phyloP scores from a whole-genome alignment of 352 stramenopile species.

The Pythium sp. region DNA sequence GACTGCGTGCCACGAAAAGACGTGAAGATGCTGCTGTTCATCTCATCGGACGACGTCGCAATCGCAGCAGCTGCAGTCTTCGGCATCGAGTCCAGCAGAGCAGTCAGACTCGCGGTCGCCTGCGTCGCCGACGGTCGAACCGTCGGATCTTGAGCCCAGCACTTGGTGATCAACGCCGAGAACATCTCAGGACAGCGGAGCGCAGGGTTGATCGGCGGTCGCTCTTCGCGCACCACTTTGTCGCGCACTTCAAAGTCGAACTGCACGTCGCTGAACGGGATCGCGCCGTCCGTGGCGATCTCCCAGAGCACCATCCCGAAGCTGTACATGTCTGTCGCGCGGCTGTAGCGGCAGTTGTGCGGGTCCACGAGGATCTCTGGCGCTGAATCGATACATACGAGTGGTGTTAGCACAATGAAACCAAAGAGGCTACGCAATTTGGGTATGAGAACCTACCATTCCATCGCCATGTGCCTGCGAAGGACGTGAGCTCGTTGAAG shows the following conservation, averaged over 20 bases:
- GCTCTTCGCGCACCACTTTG: conserved; percentile 54
- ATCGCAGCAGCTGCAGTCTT: conserved; percentile 30
- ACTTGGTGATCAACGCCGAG: conserved; percentile 54
- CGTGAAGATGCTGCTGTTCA: conserved; percentile 62
- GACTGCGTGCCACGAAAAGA: conserved; percentile 40
- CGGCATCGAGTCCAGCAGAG: conserved; percentile 51
- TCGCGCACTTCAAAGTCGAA: conserved; percentile 71
- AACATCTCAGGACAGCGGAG: conserved; percentile 49
- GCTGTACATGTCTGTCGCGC: conserved; percentile 75
- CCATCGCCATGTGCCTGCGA: conserved; percentile 72
- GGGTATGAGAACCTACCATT: conserved; percentile 24
- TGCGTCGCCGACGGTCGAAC: conserved; percentile 48
- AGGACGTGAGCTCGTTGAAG: conserved; percentile 36
- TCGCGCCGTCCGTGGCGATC: conserved; percentile 57
- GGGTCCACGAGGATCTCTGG: conserved; percentile 69
- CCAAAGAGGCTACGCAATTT: not conserved
- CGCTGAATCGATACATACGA: conserved; percentile 25
- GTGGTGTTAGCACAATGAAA: not conserved
- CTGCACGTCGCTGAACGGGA: conserved; percentile 56
- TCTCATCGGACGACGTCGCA: conserved; percentile 36
- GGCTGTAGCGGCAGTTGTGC: conserved; percentile 65
- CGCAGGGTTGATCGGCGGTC: conserved; percentile 36
- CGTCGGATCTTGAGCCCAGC: conserved; percentile 56
- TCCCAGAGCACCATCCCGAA: conserved; percentile 76
- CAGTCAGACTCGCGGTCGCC: conserved; percentile 46